Evolutionary conservation across 2,329 filamentous ascomycete genomes (phyloP).

Genomic region (Ceratocystis variospora): DNA sequence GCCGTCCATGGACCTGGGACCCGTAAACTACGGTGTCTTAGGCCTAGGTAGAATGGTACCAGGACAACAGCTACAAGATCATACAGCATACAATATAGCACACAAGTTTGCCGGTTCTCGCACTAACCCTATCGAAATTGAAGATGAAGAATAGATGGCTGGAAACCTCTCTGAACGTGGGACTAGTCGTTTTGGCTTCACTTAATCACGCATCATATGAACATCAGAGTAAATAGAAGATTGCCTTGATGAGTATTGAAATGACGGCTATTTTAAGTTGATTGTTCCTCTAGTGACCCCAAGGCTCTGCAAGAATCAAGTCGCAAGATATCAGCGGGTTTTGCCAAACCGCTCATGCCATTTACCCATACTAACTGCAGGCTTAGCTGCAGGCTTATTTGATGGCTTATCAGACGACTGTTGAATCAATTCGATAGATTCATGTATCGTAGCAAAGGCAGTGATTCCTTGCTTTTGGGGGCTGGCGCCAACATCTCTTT

Average conservation of each 20-base stretch:
- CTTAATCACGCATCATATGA: neutral
- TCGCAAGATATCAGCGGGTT: conserved; percentile 26
- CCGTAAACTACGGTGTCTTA: neutral
- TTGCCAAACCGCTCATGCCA: conserved; percentile 48
- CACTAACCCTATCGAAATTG: neutral
- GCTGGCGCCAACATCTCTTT: neutral
- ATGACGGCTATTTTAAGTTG: neutral
- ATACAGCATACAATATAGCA: neutral
- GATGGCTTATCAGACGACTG: conserved; percentile 25
- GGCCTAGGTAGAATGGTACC: neutral
- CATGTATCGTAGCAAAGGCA: conserved; percentile 43
- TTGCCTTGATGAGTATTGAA: neutral
- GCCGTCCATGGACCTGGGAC: too few relatives aligned
- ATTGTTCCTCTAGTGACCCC: neutral
- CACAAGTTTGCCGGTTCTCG: neutral
- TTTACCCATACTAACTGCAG: conserved; percentile 33
- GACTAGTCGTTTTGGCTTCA: neutral
- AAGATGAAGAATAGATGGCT: neutral
- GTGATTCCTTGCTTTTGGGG: neutral
- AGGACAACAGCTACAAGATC: neutral
- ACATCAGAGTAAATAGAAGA: neutral
- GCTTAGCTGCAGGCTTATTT: conserved; percentile 21
- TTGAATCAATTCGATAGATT: conserved; percentile 46
- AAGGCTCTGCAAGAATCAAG: neutral
- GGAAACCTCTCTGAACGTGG: neutral